A percentile compares a stretch with the other conserved stretches of the same genome.
Conservation (phyloP, 2,329 filamentous ascomycete species). For the Plectosphaerella sp. region DNA sequence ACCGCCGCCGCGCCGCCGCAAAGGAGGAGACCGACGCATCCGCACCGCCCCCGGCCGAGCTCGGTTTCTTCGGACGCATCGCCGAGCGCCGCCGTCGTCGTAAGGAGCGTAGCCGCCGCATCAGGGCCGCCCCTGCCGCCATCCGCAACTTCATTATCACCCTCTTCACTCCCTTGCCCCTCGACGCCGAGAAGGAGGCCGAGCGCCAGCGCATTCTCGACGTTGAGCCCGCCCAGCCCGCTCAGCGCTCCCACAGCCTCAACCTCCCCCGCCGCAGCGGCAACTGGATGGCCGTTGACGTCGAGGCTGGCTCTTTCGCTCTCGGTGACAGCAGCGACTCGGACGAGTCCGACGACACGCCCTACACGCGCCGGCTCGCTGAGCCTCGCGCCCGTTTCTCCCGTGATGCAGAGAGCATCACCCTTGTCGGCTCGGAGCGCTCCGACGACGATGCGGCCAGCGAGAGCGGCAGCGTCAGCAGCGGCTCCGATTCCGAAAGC, state of each 20-base stretch:
- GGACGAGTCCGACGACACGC: not conserved
- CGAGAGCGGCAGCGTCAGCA: not conserved
- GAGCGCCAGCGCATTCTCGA: not conserved
- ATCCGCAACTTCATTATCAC: not conserved
- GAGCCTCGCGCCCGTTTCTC: not conserved
- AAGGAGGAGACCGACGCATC: not conserved
- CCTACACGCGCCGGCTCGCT: not conserved
- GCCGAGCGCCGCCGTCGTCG: not conserved
- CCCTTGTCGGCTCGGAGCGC: slow-evolving; percentile 1
- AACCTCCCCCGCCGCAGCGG: not conserved
- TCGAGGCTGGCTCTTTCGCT: not conserved
- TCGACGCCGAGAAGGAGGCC: not conserved
- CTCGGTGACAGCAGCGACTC: not conserved
- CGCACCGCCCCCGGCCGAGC: not conserved
- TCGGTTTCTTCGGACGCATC: not conserved
- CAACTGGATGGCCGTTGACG: not conserved
- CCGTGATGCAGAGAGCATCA: slow-evolving; percentile 1
- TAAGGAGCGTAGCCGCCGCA: not conserved
- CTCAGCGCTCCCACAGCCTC: not conserved
- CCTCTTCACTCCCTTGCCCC: not conserved
- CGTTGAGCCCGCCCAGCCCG: too few species aligned
- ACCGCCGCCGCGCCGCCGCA: not conserved
- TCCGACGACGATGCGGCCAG: not conserved
- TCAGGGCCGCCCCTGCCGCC: not conserved
- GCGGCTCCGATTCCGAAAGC: not conserved